These are phyloP conservation scores for Citrus reticulata DNA, from an alignment of 345 rosid genomes.

Conservation along the genomic window DNA sequence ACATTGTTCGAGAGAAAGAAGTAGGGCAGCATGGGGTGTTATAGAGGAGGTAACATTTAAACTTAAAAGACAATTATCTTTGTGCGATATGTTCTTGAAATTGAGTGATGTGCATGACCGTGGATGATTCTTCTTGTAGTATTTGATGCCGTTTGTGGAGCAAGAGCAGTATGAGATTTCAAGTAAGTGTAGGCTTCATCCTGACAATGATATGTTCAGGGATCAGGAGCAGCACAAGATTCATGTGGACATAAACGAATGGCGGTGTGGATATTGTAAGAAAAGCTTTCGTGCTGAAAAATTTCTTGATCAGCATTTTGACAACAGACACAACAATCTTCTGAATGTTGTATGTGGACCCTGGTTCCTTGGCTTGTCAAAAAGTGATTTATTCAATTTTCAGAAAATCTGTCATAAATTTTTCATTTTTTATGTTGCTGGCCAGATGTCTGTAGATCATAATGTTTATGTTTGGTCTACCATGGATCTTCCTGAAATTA, in stretches of 20 bases:
- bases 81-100: background rate
- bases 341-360: slow-evolving; percentile 66
- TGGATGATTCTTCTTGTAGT: slow-evolving; percentile 32
- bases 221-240: slow-evolving; percentile 92
- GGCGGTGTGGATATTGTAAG: slow-evolving; percentile 94
- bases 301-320: slow-evolving; percentile 82
- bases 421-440: background rate
- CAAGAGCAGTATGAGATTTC: slow-evolving; percentile 56
- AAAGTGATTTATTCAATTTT: background rate
- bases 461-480: background rate
- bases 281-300: slow-evolving; percentile 84
- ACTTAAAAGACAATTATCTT: background rate
- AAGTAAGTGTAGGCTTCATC: slow-evolving; percentile 74
- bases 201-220: slow-evolving; percentile 70
- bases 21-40: slow-evolving; percentile 77
- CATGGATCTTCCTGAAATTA: background rate
- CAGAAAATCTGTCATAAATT: background rate
- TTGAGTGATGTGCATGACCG: background rate
- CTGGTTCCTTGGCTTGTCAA: slow-evolving; percentile 22
- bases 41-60: slow-evolving; percentile 58
- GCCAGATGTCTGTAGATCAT: background rate
- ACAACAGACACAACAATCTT: slow-evolving; percentile 70
- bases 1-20: slow-evolving; percentile 94
- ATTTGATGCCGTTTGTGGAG: slow-evolving; percentile 86
- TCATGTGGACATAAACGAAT: slow-evolving; percentile 66